Conservation (phyloP, 495 filamentous ascomycete genomes). For the Trichoderma erinaceum region DNA sequence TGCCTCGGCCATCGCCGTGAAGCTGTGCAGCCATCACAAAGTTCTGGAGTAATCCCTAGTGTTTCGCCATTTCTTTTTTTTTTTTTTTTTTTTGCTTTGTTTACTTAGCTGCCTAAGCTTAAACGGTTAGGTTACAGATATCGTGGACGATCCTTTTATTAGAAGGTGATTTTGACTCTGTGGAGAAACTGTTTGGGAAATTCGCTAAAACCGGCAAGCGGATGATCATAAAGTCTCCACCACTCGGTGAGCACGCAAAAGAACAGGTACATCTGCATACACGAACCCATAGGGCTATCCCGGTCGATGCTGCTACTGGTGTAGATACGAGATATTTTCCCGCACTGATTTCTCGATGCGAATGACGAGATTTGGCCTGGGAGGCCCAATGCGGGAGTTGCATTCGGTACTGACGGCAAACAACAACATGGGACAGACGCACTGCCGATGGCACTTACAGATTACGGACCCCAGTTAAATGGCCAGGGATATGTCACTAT, state of each 20-base stretch:
- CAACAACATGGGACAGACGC: neutral
- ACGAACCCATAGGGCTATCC: too few relatives aligned
- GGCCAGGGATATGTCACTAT: too few relatives aligned
- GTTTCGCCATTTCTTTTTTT: neutral
- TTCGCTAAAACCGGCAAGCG: neutral
- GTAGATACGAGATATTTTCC: too few relatives aligned
- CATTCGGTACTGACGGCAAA: neutral
- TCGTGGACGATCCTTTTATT: neutral
- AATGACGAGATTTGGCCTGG: neutral
- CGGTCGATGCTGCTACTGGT: too few relatives aligned
- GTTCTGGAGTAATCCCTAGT: neutral
- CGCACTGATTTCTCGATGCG: neutral
- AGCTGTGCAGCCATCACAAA: neutral
- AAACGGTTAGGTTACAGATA: constrained; percentile 6
- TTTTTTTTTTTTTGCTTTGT: too few relatives aligned
- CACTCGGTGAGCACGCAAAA: neutral
- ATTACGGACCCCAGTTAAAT: too few relatives aligned
- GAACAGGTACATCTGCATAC: neutral
- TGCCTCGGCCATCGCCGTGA: neutral
- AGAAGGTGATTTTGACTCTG: neutral
- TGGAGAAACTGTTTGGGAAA: neutral
- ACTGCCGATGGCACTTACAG: neutral
- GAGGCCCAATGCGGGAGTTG: neutral
- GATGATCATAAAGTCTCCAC: neutral
- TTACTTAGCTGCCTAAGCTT: neutral